phyloP scores from a whole-genome alignment of 1,139 yeast genomes.

The Taphrina betulina region DNA sequence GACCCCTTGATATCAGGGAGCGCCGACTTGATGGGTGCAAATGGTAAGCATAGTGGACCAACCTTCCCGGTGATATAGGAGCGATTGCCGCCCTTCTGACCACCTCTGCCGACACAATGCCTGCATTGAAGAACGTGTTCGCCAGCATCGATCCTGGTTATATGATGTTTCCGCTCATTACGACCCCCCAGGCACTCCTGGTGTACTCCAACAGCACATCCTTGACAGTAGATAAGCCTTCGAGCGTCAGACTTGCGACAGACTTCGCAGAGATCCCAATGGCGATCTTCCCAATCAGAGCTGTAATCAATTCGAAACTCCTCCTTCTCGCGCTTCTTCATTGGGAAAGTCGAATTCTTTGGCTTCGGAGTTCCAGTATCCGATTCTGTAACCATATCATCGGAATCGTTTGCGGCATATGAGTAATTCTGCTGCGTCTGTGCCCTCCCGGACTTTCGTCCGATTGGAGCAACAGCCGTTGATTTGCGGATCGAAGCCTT shows the following conservation, averaged over 20 bases:
- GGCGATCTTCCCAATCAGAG: conserved; percentile 35
- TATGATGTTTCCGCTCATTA: conserved; percentile 4
- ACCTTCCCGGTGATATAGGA: conserved; percentile 33
- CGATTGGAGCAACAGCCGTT: not conserved
- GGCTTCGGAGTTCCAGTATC: not conserved
- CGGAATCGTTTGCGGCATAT: conserved; percentile 3
- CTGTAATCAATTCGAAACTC: conserved; percentile 10
- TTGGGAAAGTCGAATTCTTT: not conserved
- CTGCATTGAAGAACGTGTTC: conserved; percentile 35
- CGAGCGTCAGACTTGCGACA: conserved; percentile 24
- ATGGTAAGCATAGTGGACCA: conserved; percentile 32
- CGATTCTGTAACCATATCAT: not conserved
- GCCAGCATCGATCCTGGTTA: conserved; percentile 28
- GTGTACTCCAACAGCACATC: conserved; percentile 38
- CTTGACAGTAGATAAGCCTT: conserved; percentile 37
- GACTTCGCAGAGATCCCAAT: conserved; percentile 33
- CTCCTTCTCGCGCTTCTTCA: conserved; percentile 11
- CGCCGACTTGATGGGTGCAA: conserved; percentile 6
- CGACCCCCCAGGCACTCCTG: conserved; percentile 32
- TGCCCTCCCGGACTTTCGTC: conserved; percentile 2
- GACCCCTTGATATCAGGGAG: not conserved
- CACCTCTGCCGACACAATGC: conserved; percentile 32
- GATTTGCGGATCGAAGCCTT: not conserved
- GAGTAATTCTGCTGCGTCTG: not conserved
- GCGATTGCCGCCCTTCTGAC: conserved; percentile 30